Conservation (phyloP, 768 basidiomycete genomes). For the Chlorophyllum brunneum region DNA sequence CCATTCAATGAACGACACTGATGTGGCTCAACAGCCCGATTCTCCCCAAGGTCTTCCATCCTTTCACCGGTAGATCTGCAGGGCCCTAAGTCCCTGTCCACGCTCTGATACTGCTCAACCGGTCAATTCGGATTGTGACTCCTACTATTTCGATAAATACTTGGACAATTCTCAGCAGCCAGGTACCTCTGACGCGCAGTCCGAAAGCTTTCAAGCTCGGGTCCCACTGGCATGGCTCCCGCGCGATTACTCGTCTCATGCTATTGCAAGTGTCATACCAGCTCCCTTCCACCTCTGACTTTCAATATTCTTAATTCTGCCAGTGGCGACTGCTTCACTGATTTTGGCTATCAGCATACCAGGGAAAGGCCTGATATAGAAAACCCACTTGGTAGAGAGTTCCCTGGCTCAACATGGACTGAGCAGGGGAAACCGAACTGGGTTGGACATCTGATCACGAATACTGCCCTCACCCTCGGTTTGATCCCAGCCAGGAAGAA, state of each 20-base stretch:
- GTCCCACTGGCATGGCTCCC: slow-evolving; percentile 40
- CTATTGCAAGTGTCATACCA: slow-evolving; percentile 42
- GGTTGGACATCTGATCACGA: slow-evolving; percentile 55
- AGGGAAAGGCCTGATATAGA: slow-evolving; percentile 33
- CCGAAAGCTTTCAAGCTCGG: slow-evolving; percentile 22
- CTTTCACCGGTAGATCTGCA: too few species aligned
- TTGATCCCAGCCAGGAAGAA: slow-evolving; percentile 22
- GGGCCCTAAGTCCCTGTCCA: too few species aligned
- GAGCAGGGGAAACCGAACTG: slow-evolving; percentile 52
- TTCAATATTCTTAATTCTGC: neutral
- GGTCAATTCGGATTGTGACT: too few species aligned
- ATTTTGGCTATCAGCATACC: slow-evolving; percentile 28
- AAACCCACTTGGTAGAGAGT: slow-evolving; percentile 45
- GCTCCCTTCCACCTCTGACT: neutral
- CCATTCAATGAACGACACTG: too few species aligned
- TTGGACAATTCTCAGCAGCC: too few species aligned
- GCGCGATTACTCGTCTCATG: slow-evolving; percentile 37
- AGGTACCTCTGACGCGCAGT: slow-evolving; percentile 5
- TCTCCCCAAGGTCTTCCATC: too few species aligned
- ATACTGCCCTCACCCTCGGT: slow-evolving; percentile 33
- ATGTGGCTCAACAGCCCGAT: too few species aligned
- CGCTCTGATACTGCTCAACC: too few species aligned
- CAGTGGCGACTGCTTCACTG: slow-evolving; percentile 63
- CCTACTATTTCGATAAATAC: too few species aligned
- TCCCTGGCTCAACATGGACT: slow-evolving; percentile 46